phyloP scores from a whole-genome alignment of 202 grass and related monocot species.

The Setaria viridis region DNA sequence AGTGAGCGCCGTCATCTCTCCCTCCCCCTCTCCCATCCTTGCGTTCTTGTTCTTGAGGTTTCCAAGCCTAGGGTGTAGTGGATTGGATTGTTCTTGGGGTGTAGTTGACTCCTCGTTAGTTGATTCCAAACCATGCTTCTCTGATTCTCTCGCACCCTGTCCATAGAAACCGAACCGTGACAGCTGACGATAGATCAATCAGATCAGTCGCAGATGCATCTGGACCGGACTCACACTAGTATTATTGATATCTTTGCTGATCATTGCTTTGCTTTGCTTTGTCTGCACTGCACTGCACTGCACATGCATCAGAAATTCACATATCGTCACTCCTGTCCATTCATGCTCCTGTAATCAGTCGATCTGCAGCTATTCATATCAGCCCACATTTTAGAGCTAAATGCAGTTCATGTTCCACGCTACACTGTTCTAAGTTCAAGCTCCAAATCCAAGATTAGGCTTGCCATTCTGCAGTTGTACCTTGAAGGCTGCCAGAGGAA shows the following conservation, averaged over 20 bases:
- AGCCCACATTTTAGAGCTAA: background rate
- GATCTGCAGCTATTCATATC: background rate
- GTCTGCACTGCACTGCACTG: background rate
- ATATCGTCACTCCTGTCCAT: slow-evolving; percentile 3
- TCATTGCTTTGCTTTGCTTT: slow-evolving; percentile 29
- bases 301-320: background rate
- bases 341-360: background rate
- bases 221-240: background rate
- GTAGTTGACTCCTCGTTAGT: no score
- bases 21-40: no score
- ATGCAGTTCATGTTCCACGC: background rate
- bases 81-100: no score
- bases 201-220: slow-evolving; percentile 24
- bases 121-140: background rate
- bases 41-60: no score
- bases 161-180: slow-evolving; percentile 9
- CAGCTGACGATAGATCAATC: slow-evolving; percentile 33
- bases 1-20: no score
- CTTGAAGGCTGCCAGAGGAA: no score
- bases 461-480: no score
- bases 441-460: background rate
- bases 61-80: no score
- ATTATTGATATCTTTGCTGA: slow-evolving; percentile 14
- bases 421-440: background rate
- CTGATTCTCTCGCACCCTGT: background rate